Conservation (phyloP, 805 yeast species). For the Starmerella khaoyaiensis region DNA sequence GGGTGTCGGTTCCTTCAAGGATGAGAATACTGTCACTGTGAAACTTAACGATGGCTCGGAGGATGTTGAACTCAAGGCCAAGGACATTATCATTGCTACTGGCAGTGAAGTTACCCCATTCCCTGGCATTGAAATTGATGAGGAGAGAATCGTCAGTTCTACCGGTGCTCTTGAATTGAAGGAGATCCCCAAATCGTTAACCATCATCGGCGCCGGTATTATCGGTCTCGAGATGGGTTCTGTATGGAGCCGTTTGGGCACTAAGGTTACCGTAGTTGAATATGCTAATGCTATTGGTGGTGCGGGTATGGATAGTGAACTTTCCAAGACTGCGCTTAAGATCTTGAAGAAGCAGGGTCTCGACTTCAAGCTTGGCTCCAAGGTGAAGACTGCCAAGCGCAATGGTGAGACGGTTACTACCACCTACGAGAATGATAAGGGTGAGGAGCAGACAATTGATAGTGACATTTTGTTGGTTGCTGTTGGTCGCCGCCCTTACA, state of each 20-base stretch:
- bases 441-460: conserved; percentile 70
- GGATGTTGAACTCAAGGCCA: conserved; percentile 59
- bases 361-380: conserved; percentile 82
- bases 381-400: conserved; percentile 76
- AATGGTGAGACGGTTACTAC: conserved; percentile 79
- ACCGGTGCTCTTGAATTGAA: conserved; percentile 79
- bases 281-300: conserved; percentile 89
- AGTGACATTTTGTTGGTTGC: conserved; percentile 94
- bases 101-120: conserved; percentile 98
- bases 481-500: conserved; percentile 97
- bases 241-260: conserved; percentile 88
- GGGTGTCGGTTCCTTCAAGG: conserved; percentile 80
- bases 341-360: conserved; percentile 88
- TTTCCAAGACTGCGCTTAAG: conserved; percentile 80
- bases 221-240: conserved; percentile 99
- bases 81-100: conserved; percentile 88
- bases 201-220: conserved; percentile 98
- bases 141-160: conserved; percentile 90
- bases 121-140: conserved; percentile 95
- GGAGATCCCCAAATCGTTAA: conserved; percentile 83
- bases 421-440: conserved; percentile 79
- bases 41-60: conserved; percentile 78
- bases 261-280: conserved; percentile 91
- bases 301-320: conserved; percentile 97
- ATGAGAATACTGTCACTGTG: conserved; percentile 65